phyloP scores from a whole-genome alignment of 202 grass and related monocot species.

The Setaria viridis region DNA sequence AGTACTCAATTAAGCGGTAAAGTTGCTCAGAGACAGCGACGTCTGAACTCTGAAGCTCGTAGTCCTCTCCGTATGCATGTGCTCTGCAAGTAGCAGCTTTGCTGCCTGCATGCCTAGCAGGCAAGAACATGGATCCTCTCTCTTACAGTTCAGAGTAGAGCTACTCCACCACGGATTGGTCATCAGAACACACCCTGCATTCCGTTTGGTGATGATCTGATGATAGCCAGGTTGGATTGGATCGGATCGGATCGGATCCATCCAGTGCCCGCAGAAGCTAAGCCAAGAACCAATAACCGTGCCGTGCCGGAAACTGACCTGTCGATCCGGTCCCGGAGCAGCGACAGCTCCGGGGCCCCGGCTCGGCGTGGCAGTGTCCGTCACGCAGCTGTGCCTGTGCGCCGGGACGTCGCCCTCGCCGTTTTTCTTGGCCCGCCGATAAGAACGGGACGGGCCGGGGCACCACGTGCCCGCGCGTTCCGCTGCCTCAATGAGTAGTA shows the following conservation, averaged over 20 bases:
- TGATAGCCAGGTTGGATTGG: too few species aligned
- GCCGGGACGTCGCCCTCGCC: not conserved
- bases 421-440: slow-evolving; percentile 39
- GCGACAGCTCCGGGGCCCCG: not conserved
- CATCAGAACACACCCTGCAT: too few species aligned
- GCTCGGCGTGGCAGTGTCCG: not conserved
- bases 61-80: not conserved
- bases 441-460: not conserved
- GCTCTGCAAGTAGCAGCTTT: not conserved
- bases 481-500: slow-evolving; percentile 28
- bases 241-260: too few species aligned
- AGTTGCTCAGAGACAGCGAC: slow-evolving; percentile 24
- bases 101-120: not conserved
- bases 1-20: not conserved
- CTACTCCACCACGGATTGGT: too few species aligned
- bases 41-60: not conserved
- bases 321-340: slow-evolving; percentile 8
- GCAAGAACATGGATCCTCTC: not conserved
- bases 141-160: too few species aligned
- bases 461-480: not conserved
- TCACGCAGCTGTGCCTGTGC: not conserved
- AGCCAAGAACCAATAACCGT: too few species aligned
- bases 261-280: too few species aligned
- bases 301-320: slow-evolving; percentile 19
- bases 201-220: too few species aligned